Evolutionary conservation across 2,329 filamentous ascomycete genomes (phyloP), one percentile per base, ranked within the genome.

Genomic region (Stachybotrys echinatus): DNA sequence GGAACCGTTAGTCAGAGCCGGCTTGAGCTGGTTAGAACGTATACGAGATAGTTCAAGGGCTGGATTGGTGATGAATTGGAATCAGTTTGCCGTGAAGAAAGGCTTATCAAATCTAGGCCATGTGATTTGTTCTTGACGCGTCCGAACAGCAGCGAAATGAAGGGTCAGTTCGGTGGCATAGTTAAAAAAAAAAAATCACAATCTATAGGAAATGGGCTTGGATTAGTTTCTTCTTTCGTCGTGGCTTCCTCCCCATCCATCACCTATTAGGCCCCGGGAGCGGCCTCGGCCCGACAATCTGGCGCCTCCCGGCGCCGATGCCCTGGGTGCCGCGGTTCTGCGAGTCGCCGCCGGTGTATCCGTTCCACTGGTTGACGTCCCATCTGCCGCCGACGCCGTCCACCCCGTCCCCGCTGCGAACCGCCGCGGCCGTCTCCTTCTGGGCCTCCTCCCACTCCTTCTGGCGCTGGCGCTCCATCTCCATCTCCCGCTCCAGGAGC

Each of bases 371-470:
- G 50, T 84, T 80, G 12, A 89, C 84, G 57, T 92, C 87, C 87
- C 87, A 92, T 17, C 79, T 76, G 12, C 88, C 82, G 2, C 77
- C 80, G 22, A 85, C 72, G 0, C 85, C 85, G 21, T 86, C 83
- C 14, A 79, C 75, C 17, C 74, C 75, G 10, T 75, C 76, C 2
- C 69, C 67, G 18, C 77, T 72, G 31, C 73, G 74, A 6, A 74
- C 73, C 0, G 80, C 76, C 49, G 76, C 76, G 20, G 81, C 79
- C 18, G 82, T 80, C 55, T 80, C 81, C 60, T 82, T 75, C 67
- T 92, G 89, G 1, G 82, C 74, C 54, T 88, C 82, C 65, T 94
- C 88, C 89, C 89, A 92, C 64, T 92, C 88, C 50, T 76, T 78
- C 69, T 92, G 88, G 14, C 87, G 75, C 70, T 89, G 81, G 8